A percentile compares a stretch with the other conserved stretches of the same genome.
Evolutionary conservation across 805 yeast species (phyloP).

Genomic region (Lachancea meyersii): DNA sequence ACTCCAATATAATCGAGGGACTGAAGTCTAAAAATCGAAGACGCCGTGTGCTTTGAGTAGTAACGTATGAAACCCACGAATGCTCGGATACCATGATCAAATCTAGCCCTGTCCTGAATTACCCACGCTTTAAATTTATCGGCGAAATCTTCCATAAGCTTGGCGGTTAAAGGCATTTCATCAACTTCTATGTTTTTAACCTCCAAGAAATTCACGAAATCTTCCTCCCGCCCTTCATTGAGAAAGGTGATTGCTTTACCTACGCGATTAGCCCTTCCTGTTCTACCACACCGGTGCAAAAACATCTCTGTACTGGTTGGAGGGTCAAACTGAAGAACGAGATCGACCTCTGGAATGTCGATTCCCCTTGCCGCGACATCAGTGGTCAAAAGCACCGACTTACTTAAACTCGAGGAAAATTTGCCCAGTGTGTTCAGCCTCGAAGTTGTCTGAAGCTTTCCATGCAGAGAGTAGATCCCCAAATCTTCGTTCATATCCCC

Average conservation of each 20-base stretch:
- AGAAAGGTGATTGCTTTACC: constrained; percentile 78
- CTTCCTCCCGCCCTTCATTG: constrained; percentile 71
- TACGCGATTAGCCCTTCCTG: constrained; percentile 82
- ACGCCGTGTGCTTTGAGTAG: constrained; percentile 82
- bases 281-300: constrained; percentile 89
- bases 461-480: constrained; percentile 72
- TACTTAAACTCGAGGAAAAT: constrained; percentile 47
- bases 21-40: constrained; percentile 76
- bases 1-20: constrained; percentile 64
- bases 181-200: constrained; percentile 58
- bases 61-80: constrained; percentile 79
- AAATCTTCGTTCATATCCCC: constrained; percentile 27
- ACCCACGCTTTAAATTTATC: constrained; percentile 46
- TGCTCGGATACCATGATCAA: constrained; percentile 72
- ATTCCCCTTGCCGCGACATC: constrained; percentile 99
- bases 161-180: constrained; percentile 29
- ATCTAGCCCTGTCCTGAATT: constrained; percentile 66
- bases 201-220: constrained; percentile 70
- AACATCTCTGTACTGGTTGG: constrained; percentile 91
- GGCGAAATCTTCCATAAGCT: constrained; percentile 18
- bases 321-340: constrained; percentile 91
- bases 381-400: constrained; percentile 74
- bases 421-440: constrained; percentile 63
- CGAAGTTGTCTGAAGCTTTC: constrained; percentile 77
- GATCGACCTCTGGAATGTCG: constrained; percentile 90